A percentile compares a stretch with the other conserved stretches of the same genome.
phyloP scores from a whole-genome alignment of 768 basidiomycete genomes.

The Favolaschia claudopus region DNA sequence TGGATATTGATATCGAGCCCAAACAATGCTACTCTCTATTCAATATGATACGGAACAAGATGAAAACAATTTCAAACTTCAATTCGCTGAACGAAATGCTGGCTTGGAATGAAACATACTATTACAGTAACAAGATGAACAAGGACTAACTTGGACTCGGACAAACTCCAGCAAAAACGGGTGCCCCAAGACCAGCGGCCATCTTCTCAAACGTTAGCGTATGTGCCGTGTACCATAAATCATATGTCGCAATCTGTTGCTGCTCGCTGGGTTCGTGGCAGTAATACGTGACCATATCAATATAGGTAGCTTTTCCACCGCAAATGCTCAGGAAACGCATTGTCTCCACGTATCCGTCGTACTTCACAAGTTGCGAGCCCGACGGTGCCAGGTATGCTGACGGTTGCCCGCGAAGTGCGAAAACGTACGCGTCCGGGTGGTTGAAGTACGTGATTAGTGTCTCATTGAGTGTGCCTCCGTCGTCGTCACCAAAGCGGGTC shows the following conservation, averaged over 20 bases:
- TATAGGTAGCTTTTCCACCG: constrained; percentile 18
- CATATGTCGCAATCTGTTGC: neutral
- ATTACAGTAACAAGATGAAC: too few species aligned
- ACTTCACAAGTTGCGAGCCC: neutral
- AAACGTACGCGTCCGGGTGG: neutral
- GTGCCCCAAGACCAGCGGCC: neutral
- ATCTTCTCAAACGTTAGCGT: neutral
- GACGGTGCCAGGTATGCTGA: neutral
- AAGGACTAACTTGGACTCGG: neutral
- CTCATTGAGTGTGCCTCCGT: constrained; percentile 1
- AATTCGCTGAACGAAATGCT: too few species aligned
- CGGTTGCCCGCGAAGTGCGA: neutral
- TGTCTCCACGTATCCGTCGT: constrained; percentile 16
- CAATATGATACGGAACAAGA: too few species aligned
- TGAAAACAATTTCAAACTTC: too few species aligned
- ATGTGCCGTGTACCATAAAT: neutral
- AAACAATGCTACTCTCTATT: too few species aligned
- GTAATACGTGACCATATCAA: constrained; percentile 8
- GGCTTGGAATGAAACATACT: too few species aligned
- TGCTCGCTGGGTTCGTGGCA: constrained; percentile 1
- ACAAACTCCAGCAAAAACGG: constrained; percentile 14
- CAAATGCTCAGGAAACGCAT: constrained; percentile 20
- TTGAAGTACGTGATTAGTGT: neutral
- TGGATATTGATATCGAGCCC: too few species aligned
- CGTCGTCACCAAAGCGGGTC: constrained; percentile 7